Evolutionary conservation across 305 asterid species (phyloP).

Genomic region (Solanum hybrid): DNA sequence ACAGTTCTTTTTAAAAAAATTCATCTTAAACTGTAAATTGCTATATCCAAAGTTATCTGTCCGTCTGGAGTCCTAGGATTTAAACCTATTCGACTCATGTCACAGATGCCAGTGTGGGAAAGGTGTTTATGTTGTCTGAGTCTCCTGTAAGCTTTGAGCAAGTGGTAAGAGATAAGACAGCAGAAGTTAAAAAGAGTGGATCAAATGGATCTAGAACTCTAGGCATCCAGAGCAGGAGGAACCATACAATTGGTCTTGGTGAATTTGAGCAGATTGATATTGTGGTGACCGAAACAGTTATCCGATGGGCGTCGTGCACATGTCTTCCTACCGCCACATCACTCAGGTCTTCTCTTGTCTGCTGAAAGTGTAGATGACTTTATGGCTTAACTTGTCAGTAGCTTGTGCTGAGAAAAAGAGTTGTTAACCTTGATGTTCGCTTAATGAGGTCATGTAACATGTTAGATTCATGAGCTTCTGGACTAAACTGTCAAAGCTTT

Average conservation of each 20-base stretch:
- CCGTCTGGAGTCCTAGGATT: neutral
- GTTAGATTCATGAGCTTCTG: slow-evolving; percentile 4
- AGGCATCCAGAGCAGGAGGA: slow-evolving; percentile 53
- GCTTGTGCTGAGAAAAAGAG: neutral
- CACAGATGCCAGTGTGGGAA: slow-evolving; percentile 16
- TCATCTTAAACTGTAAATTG: neutral
- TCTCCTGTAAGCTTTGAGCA: slow-evolving; percentile 10
- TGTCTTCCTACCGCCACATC: slow-evolving; percentile 54
- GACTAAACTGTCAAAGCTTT: neutral
- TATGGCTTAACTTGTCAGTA: neutral
- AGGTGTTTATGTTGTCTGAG: slow-evolving; percentile 14
- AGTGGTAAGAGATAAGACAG: slow-evolving; percentile 21
- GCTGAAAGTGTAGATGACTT: slow-evolving; percentile 20
- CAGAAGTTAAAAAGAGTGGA: slow-evolving; percentile 26
- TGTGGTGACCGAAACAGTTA: slow-evolving; percentile 60
- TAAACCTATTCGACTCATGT: neutral
- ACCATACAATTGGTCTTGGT: slow-evolving; percentile 61
- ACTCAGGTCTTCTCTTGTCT: slow-evolving; percentile 70
- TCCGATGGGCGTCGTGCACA: slow-evolving; percentile 83
- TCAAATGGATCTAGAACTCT: slow-evolving; percentile 17
- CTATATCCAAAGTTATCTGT: neutral
- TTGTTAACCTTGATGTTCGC: neutral
- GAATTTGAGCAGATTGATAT: slow-evolving; percentile 56
- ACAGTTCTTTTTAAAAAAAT: neutral
- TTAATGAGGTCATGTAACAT: slow-evolving; percentile 4